Percentiles rank a stretch among this genome's conserved stretches.
Conservation (phyloP, 371 early-diverging fungal species). For the Batkoa obscura region DNA sequence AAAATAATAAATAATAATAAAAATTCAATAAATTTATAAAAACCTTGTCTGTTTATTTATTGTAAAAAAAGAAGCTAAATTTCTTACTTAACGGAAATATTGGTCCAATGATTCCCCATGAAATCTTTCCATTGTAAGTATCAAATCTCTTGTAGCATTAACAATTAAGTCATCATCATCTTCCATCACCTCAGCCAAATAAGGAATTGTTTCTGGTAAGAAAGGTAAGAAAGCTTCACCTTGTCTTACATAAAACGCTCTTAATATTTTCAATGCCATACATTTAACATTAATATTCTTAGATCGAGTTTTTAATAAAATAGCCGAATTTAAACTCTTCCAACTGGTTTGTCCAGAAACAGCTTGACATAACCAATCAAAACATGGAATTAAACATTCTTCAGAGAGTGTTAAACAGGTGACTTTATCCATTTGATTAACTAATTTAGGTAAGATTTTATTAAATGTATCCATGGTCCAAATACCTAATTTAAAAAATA, state of each 20-base stretch:
- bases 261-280: slow-evolving; percentile 43
- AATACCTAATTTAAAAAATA: slow-evolving; percentile 12
- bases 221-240: slow-evolving; percentile 83
- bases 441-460: slow-evolving; percentile 41
- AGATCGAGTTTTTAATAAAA: slow-evolving; percentile 55
- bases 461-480: slow-evolving; percentile 56
- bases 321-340: slow-evolving; percentile 70
- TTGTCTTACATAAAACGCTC: slow-evolving; percentile 61
- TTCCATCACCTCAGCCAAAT: slow-evolving; percentile 88
- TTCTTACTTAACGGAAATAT: slow-evolving; percentile 34
- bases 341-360: slow-evolving; percentile 60
- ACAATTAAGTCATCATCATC: slow-evolving; percentile 63
- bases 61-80: too few relatives aligned
- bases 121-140: slow-evolving; percentile 65
- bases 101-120: slow-evolving; percentile 72
- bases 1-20: neutral
- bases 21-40: too few relatives aligned
- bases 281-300: slow-evolving; percentile 50
- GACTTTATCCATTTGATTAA: slow-evolving; percentile 50
- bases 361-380: slow-evolving; percentile 66
- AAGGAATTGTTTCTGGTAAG: slow-evolving; percentile 89
- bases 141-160: slow-evolving; percentile 55
- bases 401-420: slow-evolving; percentile 18
- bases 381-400: slow-evolving; percentile 41
- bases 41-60: too few relatives aligned